A percentile compares a stretch with the other conserved stretches of the same genome.
Conservation (phyloP, 805 yeast genomes). For the Yarrowia sp. region DNA sequence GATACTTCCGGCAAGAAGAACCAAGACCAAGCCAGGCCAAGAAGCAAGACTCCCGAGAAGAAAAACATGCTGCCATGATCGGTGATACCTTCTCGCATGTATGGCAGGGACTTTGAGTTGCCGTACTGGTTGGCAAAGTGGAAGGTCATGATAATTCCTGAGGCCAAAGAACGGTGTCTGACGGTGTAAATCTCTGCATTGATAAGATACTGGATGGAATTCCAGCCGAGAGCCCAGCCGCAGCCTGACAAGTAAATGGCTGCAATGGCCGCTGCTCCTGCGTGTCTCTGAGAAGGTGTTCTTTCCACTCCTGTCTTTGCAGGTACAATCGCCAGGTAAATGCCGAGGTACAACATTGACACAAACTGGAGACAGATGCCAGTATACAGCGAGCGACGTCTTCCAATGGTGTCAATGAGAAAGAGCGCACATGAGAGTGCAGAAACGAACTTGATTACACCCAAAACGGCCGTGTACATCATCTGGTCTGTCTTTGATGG, state of each 20-base stretch:
- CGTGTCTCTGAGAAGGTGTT: not conserved
- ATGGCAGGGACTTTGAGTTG: not conserved
- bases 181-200: constrained; percentile 5
- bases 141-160: not conserved
- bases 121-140: constrained; percentile 18
- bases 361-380: constrained; percentile 9
- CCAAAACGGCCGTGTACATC: constrained; percentile 5
- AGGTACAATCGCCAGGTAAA: not conserved
- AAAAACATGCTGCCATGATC: constrained; percentile 2
- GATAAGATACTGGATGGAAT: constrained; percentile 8
- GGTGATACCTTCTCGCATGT: constrained; percentile 3
- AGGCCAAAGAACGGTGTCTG: constrained; percentile 1
- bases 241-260: not conserved
- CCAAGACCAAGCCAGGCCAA: constrained; percentile 2
- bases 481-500: constrained; percentile 7
- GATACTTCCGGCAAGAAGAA: constrained; percentile 1
- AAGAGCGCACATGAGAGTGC: not conserved
- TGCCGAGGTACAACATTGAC: not conserved
- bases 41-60: not conserved
- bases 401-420: not conserved
- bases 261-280: constrained; percentile 2
- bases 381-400: not conserved
- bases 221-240: constrained; percentile 11
- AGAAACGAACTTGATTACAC: not conserved
- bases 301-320: constrained; percentile 1